A percentile compares a stretch with the other conserved stretches of the same genome.
These are phyloP conservation scores for Styphnolobium japonicum DNA, from an alignment of 306 rosid genomes.

Conservation along the genomic window DNA sequence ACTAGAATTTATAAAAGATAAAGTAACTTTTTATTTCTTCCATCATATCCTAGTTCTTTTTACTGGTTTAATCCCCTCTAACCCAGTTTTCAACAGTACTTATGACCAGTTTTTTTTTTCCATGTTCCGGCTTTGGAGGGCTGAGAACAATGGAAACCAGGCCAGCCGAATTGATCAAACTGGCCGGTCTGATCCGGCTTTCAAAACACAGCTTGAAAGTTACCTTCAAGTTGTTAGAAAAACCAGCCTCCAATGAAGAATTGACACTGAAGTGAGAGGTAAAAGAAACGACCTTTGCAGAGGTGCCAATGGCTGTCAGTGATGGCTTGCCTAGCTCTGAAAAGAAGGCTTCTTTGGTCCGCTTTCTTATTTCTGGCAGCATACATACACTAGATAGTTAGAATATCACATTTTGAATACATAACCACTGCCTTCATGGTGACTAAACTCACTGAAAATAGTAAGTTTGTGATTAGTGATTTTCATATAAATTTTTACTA, in stretches of 20 bases:
- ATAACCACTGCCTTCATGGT: not conserved
- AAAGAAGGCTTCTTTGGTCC: slow-evolving; percentile 86
- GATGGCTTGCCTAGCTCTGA: slow-evolving; percentile 71
- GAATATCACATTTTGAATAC: not conserved
- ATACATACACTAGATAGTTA: slow-evolving; percentile 11
- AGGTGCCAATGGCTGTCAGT: slow-evolving; percentile 12
- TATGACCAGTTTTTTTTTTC: not conserved
- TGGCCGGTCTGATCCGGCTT: not conserved
- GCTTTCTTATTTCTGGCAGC: slow-evolving; percentile 64
- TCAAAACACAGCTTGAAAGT: not conserved
- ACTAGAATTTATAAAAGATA: not conserved
- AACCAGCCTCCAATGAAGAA: not conserved
- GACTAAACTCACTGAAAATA: not conserved
- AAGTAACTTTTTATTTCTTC: not conserved
- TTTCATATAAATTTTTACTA: not conserved
- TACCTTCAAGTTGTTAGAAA: not conserved
- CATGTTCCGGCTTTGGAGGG: not conserved
- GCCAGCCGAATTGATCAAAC: not conserved
- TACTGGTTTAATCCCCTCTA: not conserved
- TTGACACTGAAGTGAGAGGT: not conserved
- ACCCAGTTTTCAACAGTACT: not conserved
- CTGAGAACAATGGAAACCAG: not conserved
- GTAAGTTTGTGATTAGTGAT: not conserved
- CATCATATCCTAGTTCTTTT: not conserved
- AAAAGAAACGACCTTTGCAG: slow-evolving; percentile 49